Base-by-base conservation (phyloP, 768 basidiomycete species). In the Calvatia gigantea region DNA sequence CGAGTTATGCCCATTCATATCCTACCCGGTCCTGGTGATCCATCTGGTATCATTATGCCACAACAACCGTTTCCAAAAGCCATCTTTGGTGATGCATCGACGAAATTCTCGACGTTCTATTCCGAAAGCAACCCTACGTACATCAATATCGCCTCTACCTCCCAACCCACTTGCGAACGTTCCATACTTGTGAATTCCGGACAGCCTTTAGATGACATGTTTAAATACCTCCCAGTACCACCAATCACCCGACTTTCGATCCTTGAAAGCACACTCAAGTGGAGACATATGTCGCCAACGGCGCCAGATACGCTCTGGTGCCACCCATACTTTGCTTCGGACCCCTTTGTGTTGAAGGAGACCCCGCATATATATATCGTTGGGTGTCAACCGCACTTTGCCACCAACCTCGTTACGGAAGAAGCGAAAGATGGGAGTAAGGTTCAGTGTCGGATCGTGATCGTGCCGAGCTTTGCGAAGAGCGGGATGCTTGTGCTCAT, bases 231-330 rank as follows among this genome's bases (percentile, higher is more conserved):
- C 38, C 79, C 82, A 9, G 78, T 83, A 6, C 85, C 84, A 6
- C 83, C 84, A 6, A 77, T 81, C 54, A 87, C 88, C n/a, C 79
- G 87, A 37, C 67, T 96, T 31, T 81, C 81, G 2, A 78, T 98
- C 57, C 81, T 91, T 8, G 81, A 85, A 64, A 76, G 86, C 38
- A 95, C 94, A 9, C 76, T 99, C 31, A 82, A 78, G 62, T 99
- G 96, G 97, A 77, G 94, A 56, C 96, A 98, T 73, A 84, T 97
- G 68, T 94, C 97, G n/a, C 97, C 97, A 3, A 98, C 97, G 6
- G 96, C 96, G 23, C 97, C 97, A 25, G 97, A 99, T 70, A 99
- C 97, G 1, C 79, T 99, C 3, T 98, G 94, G 94, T 98, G 97
- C 63, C 95, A 98, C 68, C 97, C 97, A 15, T 98, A 89, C 73